phyloP scores from a whole-genome alignment of 169 alveolate genomes.

The Plasmodium vinckei region DNA sequence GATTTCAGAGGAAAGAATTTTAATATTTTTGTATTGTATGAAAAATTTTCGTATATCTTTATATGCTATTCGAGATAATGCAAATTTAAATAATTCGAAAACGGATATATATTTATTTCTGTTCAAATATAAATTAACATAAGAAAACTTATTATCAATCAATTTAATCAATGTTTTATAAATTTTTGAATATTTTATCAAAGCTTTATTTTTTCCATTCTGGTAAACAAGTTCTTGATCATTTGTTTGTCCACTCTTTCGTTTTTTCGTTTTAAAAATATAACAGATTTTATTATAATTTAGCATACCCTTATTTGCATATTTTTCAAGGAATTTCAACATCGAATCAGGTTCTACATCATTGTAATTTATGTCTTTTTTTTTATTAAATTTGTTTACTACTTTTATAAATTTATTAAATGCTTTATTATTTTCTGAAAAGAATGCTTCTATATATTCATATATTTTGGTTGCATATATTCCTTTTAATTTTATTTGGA shows the following conservation, averaged over 20 bases:
- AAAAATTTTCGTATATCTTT: constrained; percentile 22
- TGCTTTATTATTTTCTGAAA: constrained; percentile 23
- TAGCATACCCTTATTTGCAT: constrained; percentile 11
- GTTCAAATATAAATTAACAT: constrained; percentile 29
- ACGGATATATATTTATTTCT: constrained; percentile 60
- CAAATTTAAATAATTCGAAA: constrained; percentile 41
- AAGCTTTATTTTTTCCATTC: neutral
- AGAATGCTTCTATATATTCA: constrained; percentile 47
- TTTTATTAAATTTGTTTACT: neutral
- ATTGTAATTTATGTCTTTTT: neutral
- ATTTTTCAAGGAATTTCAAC: constrained; percentile 21
- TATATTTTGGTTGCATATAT: constrained; percentile 14
- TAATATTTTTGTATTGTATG: constrained; percentile 9
- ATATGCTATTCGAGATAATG: constrained; percentile 19
- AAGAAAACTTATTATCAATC: constrained; percentile 33
- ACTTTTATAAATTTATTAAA: constrained; percentile 11
- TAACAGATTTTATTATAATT: constrained; percentile 14
- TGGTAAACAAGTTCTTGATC: too few relatives aligned
- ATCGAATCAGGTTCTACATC: neutral
- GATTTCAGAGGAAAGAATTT: constrained; percentile 27
- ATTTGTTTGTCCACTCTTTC: neutral
- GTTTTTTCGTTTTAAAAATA: constrained; percentile 37
- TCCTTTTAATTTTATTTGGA: constrained; percentile 58
- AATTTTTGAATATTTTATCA: constrained; percentile 7
- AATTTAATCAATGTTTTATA: constrained; percentile 33